Percentiles rank a stretch among this genome's conserved stretches.
Conservation (phyloP, 2,329 filamentous ascomycete genomes). For the Arthrobotrys sinensis region DNA sequence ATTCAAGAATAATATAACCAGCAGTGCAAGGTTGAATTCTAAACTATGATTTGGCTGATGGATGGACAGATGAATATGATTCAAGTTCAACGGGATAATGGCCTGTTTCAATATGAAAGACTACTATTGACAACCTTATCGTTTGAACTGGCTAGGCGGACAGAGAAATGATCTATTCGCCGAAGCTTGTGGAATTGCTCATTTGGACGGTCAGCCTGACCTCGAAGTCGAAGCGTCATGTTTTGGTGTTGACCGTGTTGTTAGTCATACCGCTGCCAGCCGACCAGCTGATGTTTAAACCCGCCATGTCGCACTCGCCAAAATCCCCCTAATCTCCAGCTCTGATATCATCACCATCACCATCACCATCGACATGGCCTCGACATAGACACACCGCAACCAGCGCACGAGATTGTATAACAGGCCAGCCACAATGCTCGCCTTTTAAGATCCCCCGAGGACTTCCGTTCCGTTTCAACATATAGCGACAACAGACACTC, state of each 20-base stretch:
- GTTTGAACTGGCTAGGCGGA: too few species aligned
- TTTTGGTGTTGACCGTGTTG: constrained; percentile 50
- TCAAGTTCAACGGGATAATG: too few species aligned
- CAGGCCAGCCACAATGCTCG: constrained; percentile 56
- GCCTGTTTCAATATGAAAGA: too few species aligned
- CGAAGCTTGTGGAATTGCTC: constrained; percentile 34
- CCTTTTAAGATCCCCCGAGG: constrained; percentile 43
- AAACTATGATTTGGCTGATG: too few species aligned
- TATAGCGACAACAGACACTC: constrained; percentile 33
- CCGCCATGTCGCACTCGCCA: neutral
- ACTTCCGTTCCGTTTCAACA: constrained; percentile 23
- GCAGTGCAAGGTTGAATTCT: too few species aligned
- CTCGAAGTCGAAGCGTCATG: neutral
- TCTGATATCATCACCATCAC: constrained; percentile 2
- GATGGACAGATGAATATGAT: too few species aligned
- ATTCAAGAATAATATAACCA: too few species aligned
- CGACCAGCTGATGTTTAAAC: constrained; percentile 44
- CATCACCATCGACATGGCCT: constrained; percentile 39
- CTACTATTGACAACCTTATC: too few species aligned
- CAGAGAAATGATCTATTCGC: neutral
- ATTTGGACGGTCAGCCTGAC: constrained; percentile 27
- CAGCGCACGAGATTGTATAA: neutral
- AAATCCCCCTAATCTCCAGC: neutral
- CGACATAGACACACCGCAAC: constrained; percentile 19
- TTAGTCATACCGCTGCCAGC: constrained; percentile 42